Evolutionary conservation across 2,329 filamentous ascomycete genomes (phyloP).

Genomic region (Sporothrix luriei): DNA sequence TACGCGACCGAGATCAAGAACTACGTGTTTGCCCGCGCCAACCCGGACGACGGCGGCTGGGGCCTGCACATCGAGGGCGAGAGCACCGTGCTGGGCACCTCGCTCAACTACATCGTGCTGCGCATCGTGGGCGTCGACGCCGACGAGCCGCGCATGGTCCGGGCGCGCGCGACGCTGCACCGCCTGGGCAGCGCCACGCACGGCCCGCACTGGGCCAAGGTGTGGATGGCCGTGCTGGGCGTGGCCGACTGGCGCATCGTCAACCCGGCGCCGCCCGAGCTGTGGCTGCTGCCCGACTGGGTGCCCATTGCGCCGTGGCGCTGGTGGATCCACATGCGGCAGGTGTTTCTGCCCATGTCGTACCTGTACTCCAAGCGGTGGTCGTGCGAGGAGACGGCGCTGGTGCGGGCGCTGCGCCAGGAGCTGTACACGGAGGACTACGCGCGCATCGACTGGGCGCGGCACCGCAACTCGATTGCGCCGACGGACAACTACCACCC

Average conservation of each 20-base stretch:
- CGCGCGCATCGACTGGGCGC: slow-evolving; percentile 73
- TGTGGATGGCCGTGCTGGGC: slow-evolving; percentile 85
- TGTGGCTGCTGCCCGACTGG: slow-evolving; percentile 94
- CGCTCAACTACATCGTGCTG: slow-evolving; percentile 81
- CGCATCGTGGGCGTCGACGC: slow-evolving; percentile 80
- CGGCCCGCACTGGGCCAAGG: slow-evolving; percentile 94
- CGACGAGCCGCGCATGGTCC: slow-evolving; percentile 82
- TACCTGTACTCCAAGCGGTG: slow-evolving; percentile 85
- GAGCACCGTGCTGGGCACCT: slow-evolving; percentile 86
- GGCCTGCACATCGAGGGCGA: slow-evolving; percentile 93
- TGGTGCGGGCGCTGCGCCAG: slow-evolving; percentile 71
- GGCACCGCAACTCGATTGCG: slow-evolving; percentile 80
- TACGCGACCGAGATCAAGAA: slow-evolving; percentile 87
- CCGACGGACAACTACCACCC: slow-evolving; percentile 87
- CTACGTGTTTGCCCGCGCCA: slow-evolving; percentile 82
- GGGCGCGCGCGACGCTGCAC: slow-evolving; percentile 79
- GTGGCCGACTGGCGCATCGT: slow-evolving; percentile 88
- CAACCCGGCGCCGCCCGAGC: slow-evolving; percentile 88
- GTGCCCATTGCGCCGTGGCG: slow-evolving; percentile 85
- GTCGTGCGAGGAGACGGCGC: slow-evolving; percentile 71
- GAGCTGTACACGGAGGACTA: slow-evolving; percentile 83
- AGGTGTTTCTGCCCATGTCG: slow-evolving; percentile 91
- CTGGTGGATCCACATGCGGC: slow-evolving; percentile 99
- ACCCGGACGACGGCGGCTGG: slow-evolving; percentile 93
- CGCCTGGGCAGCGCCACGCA: slow-evolving; percentile 81